These are phyloP conservation scores for Ustilaginoidea virens DNA, from an alignment of 2,329 filamentous ascomycete genomes.

Conservation along the genomic window DNA sequence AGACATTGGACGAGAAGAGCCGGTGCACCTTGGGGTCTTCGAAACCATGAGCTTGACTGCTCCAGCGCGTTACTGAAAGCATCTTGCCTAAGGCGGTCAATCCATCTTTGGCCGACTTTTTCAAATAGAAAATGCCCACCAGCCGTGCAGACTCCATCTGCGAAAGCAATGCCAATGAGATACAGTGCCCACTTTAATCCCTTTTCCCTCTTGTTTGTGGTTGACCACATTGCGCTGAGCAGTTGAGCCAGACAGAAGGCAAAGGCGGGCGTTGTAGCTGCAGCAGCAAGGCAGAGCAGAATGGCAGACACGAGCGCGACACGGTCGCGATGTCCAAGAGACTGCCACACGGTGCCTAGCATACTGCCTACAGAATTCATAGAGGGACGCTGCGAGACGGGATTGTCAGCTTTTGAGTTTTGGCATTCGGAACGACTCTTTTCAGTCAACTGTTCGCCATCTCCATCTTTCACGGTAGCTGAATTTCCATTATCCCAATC, in stretches of 20 bases:
- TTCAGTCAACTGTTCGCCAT: no score
- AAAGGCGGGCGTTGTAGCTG: conserved; percentile 57
- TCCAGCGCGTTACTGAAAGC: conserved; percentile 55
- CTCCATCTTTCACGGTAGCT: no score
- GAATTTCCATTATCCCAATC: no score
- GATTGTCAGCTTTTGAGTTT: not conserved
- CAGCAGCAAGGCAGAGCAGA: conserved; percentile 45
- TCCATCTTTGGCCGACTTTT: conserved; percentile 57
- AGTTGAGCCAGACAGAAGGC: conserved; percentile 62
- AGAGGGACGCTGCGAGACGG: no score
- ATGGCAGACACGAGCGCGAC: conserved; percentile 43
- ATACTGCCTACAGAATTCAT: conserved; percentile 9
- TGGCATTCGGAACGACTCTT: not conserved
- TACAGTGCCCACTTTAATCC: conserved; percentile 53
- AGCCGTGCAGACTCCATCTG: conserved; percentile 52
- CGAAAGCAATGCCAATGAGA: conserved; percentile 51
- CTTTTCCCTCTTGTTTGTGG: conserved; percentile 27
- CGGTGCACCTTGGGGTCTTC: conserved; percentile 48
- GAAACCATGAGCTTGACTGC: conserved; percentile 70
- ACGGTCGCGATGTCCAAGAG: conserved; percentile 34
- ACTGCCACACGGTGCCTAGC: conserved; percentile 51
- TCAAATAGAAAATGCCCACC: conserved; percentile 59
- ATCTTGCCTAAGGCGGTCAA: conserved; percentile 51
- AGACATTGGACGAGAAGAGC: conserved; percentile 53
- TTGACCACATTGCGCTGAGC: conserved; percentile 50